Conservation (phyloP, 345 rosid genomes). For the Eucalyptus pauciflora region DNA sequence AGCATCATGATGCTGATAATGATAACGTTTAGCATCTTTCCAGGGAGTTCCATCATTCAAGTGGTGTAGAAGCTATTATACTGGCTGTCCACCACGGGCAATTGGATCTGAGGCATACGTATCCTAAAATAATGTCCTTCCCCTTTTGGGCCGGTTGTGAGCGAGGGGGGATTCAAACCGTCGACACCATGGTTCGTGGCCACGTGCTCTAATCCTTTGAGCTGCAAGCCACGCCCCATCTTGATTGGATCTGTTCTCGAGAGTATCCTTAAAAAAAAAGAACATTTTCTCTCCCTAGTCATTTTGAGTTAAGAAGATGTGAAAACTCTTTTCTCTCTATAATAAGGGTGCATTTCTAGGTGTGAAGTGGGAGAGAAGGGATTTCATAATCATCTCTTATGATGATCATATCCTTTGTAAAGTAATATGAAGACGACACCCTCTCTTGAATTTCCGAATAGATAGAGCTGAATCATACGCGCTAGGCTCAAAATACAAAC, state of each 20-base stretch:
- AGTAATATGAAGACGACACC: background rate
- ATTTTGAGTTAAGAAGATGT: no score
- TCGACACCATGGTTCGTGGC: rapidly evolving
- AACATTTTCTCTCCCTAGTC: no score
- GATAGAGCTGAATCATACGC: background rate
- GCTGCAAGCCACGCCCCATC: rapidly evolving
- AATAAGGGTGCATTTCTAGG: no score
- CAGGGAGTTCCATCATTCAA: background rate
- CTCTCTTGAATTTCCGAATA: background rate
- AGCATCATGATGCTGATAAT: background rate
- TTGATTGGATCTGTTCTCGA: no score
- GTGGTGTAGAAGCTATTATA: background rate
- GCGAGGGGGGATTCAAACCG: no score
- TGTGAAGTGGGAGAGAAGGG: no score
- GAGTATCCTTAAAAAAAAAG: no score
- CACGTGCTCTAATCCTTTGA: no score
- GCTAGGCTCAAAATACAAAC: background rate
- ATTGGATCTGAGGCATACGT: background rate
- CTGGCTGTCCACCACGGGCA: background rate
- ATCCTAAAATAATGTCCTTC: background rate
- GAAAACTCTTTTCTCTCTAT: no score
- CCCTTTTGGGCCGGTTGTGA: no score
- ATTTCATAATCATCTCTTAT: no score
- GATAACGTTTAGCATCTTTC: background rate
- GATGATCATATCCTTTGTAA: background rate